A percentile compares a stretch with the other conserved stretches of the same genome.
These are phyloP conservation scores for Pelargonium nanum DNA, from an alignment of 345 rosid species.

Conservation along the genomic window DNA sequence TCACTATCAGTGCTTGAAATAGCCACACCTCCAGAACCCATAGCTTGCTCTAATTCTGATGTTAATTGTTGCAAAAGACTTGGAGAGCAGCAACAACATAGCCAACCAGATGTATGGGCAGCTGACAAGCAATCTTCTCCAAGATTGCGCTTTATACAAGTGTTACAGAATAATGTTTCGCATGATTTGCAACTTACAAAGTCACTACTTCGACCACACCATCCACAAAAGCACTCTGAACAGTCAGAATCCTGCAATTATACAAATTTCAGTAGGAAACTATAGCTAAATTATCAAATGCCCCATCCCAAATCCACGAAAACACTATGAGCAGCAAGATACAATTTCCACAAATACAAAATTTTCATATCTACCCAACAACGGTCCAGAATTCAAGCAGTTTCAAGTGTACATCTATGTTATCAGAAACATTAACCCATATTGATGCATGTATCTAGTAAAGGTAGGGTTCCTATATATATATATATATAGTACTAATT, in stretches of 20 bases:
- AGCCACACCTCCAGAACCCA: slow-evolving; percentile 27
- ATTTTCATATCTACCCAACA: not conserved
- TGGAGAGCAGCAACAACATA: slow-evolving; percentile 79
- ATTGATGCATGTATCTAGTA: too few relatives aligned
- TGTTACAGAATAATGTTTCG: slow-evolving; percentile 53
- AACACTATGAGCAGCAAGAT: too few relatives aligned
- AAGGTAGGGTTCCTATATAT: not conserved
- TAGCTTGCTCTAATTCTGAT: slow-evolving; percentile 60
- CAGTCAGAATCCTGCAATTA: slow-evolving; percentile 55
- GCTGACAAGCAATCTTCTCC: slow-evolving; percentile 60
- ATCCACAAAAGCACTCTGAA: slow-evolving; percentile 66
- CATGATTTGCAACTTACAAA: slow-evolving; percentile 75
- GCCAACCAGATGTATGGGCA: slow-evolving; percentile 65
- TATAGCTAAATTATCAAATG: too few relatives aligned
- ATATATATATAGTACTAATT: too few relatives aligned
- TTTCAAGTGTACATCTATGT: not conserved
- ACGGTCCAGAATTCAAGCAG: not conserved
- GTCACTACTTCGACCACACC: slow-evolving; percentile 73
- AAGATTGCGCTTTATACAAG: slow-evolving; percentile 67
- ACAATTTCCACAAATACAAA: not conserved
- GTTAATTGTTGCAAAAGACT: slow-evolving; percentile 56
- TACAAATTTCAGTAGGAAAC: not conserved
- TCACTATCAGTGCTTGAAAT: slow-evolving; percentile 55
- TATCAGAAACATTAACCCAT: not conserved
- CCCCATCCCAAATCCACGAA: not conserved